phyloP scores from a whole-genome alignment of 73 alveolate genomes.

The Blepharisma stoltei region DNA sequence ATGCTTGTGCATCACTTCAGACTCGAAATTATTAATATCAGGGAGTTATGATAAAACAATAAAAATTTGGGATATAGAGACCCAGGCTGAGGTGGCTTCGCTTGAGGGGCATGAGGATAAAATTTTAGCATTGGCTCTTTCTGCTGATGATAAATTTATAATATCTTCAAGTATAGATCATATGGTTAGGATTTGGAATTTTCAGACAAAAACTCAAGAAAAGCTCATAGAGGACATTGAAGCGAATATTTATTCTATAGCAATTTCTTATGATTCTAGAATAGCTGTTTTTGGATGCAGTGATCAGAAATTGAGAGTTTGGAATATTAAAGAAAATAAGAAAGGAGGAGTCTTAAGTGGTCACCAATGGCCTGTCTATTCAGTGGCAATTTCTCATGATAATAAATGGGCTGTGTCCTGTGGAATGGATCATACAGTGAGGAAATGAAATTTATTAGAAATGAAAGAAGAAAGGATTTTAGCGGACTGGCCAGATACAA shows the following conservation, averaged over 20 bases:
- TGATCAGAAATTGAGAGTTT: neutral
- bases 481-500: neutral
- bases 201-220: neutral
- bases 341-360: neutral
- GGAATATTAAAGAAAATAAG: slow-evolving; percentile 5
- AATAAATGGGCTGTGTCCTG: neutral
- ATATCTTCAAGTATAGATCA: neutral
- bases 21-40: no score
- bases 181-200: neutral
- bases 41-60: neutral
- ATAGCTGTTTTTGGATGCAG: slow-evolving; percentile 1
- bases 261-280: neutral
- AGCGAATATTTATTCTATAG: neutral
- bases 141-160: neutral
- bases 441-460: neutral
- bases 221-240: neutral
- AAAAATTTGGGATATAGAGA: neutral
- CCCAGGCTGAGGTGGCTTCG: neutral
- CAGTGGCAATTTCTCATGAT: neutral
- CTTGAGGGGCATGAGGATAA: neutral
- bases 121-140: neutral
- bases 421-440: slow-evolving; percentile 10
- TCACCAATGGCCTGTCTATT: neutral
- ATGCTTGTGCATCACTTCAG: no score
- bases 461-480: slow-evolving; percentile 9